A percentile compares a stretch with the other conserved stretches of the same genome.
Evolutionary conservation across 495 filamentous ascomycete genomes (phyloP).

Genomic region (Neurospora hispaniola): DNA sequence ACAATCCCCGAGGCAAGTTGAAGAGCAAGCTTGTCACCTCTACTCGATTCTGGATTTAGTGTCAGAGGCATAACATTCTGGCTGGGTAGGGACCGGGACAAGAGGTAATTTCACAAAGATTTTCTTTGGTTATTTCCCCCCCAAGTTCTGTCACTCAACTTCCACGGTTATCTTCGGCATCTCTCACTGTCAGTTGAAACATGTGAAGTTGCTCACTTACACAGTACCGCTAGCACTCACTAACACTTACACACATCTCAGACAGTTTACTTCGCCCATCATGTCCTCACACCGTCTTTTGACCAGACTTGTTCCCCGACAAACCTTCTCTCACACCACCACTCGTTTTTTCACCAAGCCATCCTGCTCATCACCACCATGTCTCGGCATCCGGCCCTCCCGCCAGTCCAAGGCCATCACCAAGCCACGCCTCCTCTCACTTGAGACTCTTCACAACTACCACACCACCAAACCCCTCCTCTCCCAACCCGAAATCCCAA

Average conservation of each 20-base stretch:
- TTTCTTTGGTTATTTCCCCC: neutral
- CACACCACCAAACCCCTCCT: constrained; percentile 15
- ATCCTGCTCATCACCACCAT: neutral
- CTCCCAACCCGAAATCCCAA: constrained; percentile 3
- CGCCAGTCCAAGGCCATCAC: constrained; percentile 2
- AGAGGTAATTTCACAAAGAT: neutral
- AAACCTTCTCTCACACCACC: constrained; percentile 4
- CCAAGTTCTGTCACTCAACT: too few species aligned
- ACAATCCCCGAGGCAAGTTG: neutral
- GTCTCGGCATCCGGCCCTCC: neutral
- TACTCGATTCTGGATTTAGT: neutral
- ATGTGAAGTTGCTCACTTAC: neutral
- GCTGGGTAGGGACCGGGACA: neutral
- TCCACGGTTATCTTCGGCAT: neutral
- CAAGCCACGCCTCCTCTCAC: constrained; percentile 6
- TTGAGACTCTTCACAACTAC: constrained; percentile 6
- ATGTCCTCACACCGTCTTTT: constrained; percentile 11
- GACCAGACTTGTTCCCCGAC: constrained; percentile 7
- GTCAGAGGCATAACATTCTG: neutral
- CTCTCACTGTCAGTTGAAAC: neutral
- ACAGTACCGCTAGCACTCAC: neutral
- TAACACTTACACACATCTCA: neutral
- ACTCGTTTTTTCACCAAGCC: neutral
- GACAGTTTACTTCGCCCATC: neutral
- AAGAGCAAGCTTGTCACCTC: neutral